These are phyloP conservation scores for Candida patagonica DNA, from an alignment of 805 yeast genomes.

Conservation along the genomic window DNA sequence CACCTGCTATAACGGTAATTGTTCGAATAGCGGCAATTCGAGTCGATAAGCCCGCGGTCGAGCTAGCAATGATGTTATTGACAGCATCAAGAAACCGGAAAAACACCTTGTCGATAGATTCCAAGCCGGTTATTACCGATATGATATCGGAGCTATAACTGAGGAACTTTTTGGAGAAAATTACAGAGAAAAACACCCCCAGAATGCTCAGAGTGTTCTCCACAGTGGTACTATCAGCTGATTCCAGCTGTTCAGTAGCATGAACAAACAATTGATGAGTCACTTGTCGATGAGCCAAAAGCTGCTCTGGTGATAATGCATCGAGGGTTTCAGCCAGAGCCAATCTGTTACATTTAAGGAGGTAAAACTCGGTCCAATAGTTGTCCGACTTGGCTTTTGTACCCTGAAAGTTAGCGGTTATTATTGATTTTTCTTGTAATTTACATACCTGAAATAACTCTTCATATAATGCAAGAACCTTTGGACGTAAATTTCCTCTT, in stretches of 20 bases:
- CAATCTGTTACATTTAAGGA: constrained; percentile 14
- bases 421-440: constrained; percentile 8
- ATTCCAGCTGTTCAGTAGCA: constrained; percentile 17
- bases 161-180: constrained; percentile 22
- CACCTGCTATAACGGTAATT: constrained; percentile 23
- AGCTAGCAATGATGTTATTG: constrained; percentile 18
- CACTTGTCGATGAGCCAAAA: constrained; percentile 7
- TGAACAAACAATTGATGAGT: constrained; percentile 19
- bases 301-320: constrained; percentile 19
- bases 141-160: constrained; percentile 25
- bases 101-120: constrained; percentile 24
- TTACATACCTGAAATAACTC: constrained; percentile 22
- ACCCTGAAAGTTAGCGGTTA: constrained; percentile 12
- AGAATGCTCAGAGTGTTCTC: constrained; percentile 21
- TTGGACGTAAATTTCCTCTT: constrained; percentile 24
- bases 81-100: constrained; percentile 23
- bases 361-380: constrained; percentile 19
- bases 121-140: constrained; percentile 28
- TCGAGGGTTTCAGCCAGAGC: constrained; percentile 19
- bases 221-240: constrained; percentile 11
- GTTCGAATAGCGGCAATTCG: constrained; percentile 24
- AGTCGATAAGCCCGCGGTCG: constrained; percentile 12
- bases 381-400: constrained; percentile 13
- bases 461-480: constrained; percentile 27
- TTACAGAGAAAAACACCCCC: constrained; percentile 21